Percentiles rank a stretch among this genome's conserved stretches.
Evolutionary conservation across 495 filamentous ascomycete genomes (phyloP).

Genomic region (Hyaloscypha bicolor): DNA sequence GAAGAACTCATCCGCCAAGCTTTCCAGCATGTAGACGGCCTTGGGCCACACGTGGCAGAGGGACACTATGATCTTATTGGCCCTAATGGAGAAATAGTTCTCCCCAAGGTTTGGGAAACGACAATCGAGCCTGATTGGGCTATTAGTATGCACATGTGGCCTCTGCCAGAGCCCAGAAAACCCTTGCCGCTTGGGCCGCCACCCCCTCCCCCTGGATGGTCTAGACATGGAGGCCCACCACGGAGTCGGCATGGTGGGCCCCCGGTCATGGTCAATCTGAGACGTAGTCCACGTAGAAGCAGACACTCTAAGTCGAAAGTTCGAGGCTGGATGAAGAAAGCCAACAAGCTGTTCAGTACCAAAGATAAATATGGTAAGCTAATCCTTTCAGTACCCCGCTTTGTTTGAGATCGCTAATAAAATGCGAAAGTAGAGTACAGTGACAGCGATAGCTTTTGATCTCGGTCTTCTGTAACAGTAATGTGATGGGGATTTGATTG

Average conservation of each 20-base stretch:
- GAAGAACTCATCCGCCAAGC: conserved; percentile 52
- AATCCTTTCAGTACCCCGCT: no score
- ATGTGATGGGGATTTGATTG: no score
- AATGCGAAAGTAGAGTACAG: no score
- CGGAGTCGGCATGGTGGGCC: conserved; percentile 5
- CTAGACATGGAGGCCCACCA: not conserved
- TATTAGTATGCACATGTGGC: conserved; percentile 92
- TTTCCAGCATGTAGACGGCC: conserved; percentile 48
- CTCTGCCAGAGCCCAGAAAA: conserved; percentile 55
- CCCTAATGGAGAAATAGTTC: conserved; percentile 47
- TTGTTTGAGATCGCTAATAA: no score
- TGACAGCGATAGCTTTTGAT: no score
- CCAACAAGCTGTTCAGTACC: no score
- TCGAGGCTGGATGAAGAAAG: no score
- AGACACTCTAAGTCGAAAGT: no score
- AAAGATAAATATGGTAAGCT: no score
- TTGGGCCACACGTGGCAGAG: conserved; percentile 48
- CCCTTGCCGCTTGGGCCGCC: conserved; percentile 3
- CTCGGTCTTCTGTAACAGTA: no score
- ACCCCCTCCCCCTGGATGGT: conserved; percentile 17
- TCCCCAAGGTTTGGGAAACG: conserved; percentile 55
- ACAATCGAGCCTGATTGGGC: conserved; percentile 62
- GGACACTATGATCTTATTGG: conserved; percentile 53
- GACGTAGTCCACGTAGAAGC: no score
- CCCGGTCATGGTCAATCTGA: conserved; percentile 21